These are phyloP conservation scores for Salmacisia buchloeana DNA, from an alignment of 1,284 basidiomycete genomes.

Conservation along the genomic window DNA sequence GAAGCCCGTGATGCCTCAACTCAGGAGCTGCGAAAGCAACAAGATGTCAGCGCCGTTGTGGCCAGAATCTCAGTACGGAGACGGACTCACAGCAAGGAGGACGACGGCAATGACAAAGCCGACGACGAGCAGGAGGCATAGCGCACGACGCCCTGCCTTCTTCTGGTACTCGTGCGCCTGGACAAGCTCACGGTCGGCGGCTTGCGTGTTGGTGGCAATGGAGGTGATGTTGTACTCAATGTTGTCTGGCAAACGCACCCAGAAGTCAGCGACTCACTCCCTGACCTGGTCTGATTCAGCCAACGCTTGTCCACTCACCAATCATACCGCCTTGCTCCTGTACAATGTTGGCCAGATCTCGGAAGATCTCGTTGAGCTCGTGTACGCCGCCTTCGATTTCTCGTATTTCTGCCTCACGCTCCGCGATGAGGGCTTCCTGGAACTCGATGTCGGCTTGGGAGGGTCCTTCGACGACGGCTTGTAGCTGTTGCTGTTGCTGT, in stretches of 20 bases:
- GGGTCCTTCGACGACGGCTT: slow-evolving; percentile 29
- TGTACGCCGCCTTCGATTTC: slow-evolving; percentile 97
- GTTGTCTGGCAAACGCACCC: slow-evolving; percentile 64
- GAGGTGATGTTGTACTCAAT: slow-evolving; percentile 91
- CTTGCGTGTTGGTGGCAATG: slow-evolving; percentile 74
- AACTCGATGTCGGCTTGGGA: slow-evolving; percentile 83
- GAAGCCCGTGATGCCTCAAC: too few relatives aligned
- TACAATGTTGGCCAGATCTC: slow-evolving; percentile 89
- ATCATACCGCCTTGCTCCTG: slow-evolving; percentile 91
- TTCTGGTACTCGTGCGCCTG: slow-evolving; percentile 91
- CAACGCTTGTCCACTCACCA: slow-evolving; percentile 58
- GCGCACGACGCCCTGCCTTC: slow-evolving; percentile 80
- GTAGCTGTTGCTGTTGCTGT: slow-evolving; percentile 37
- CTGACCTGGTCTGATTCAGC: background rate
- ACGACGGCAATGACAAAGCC: slow-evolving; percentile 83
- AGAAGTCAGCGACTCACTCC: background rate
- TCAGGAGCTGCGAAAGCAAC: too few relatives aligned
- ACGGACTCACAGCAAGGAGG: slow-evolving; percentile 72
- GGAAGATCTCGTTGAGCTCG: slow-evolving; percentile 93
- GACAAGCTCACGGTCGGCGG: slow-evolving; percentile 78
- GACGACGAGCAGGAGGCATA: slow-evolving; percentile 81
- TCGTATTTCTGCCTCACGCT: slow-evolving; percentile 87
- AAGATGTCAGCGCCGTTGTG: too few relatives aligned
- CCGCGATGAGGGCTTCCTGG: slow-evolving; percentile 90
- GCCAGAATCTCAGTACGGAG: too few relatives aligned